Base-by-base conservation (phyloP, 2,329 filamentous ascomycete genomes). In the Cyanodermella asteris region DNA sequence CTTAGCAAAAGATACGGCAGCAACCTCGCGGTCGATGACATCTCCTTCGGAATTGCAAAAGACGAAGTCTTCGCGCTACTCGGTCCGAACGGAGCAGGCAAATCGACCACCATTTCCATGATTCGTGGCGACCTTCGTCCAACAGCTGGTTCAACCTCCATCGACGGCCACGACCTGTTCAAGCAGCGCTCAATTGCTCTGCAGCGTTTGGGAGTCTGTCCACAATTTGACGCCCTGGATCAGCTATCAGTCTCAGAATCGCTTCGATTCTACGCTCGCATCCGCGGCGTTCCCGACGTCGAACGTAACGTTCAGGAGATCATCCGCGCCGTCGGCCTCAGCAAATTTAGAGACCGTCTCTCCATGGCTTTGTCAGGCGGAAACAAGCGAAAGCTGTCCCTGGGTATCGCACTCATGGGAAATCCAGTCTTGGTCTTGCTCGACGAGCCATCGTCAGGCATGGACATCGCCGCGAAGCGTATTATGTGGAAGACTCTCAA, bases 351-450 rank as follows among this genome's bases (percentile, higher is more conserved):
- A 3, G 57, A 65, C 6, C 65, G 80, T 14, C 78, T 84, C 61
- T 82, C 77, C 0, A 60, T 64, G 27, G 73, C 75, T 22, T 60
- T 93, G 0, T 84, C 75, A 0, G 82, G 84, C 6, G 84, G 84
- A 16, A 93, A 91, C 51, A 90, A 90, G 53, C 62, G 82, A n/a
- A 94, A 93, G 47, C 55, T 94, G 1, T 78, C 69, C 11, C 61
- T 93, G 0, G 82, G 75, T 3, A 91, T 93, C 28, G 82, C 84
- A 0, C 54, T 94, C 2, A 91, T 91, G 63, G 84, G 82, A 4
- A 91, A 93, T 38, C 82, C 82, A 0, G 67, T 71, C 0, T 81
- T 91, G 0, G 55, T 94, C 1, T 58, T 93, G 0, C 69, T 93
- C 2, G 84, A 94, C 40, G 84, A 93, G 43, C 84, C 84, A 0